These are phyloP conservation scores for Apocynum venetum DNA, from an alignment of 257 asterid genomes.

Conservation along the genomic window DNA sequence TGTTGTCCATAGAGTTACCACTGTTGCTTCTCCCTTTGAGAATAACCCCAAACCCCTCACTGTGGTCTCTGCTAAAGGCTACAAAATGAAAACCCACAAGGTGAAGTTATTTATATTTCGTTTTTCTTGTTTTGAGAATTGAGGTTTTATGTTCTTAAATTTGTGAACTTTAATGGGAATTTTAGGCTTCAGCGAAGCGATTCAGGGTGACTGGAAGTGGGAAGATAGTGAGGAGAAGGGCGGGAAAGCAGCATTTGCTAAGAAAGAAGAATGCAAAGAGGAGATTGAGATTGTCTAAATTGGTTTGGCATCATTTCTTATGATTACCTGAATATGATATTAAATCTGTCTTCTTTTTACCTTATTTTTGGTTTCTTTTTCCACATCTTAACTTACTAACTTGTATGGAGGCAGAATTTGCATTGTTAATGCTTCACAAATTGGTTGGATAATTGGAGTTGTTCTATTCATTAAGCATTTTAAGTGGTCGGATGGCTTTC, in stretches of 20 bases:
- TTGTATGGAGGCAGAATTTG: background rate
- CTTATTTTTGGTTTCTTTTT: background rate
- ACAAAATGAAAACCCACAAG: constrained; percentile 92
- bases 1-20: constrained; percentile 27
- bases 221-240: constrained; percentile 94
- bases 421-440: background rate
- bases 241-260: constrained; percentile 97
- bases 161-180: constrained; percentile 3
- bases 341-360: background rate
- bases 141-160: background rate
- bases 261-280: constrained; percentile 90
- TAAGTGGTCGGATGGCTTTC: background rate
- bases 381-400: background rate
- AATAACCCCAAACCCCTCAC: constrained; percentile 31
- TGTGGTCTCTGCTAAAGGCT: constrained; percentile 60
- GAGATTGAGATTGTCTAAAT: constrained; percentile 74
- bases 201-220: constrained; percentile 84
- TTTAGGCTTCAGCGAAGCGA: constrained; percentile 93
- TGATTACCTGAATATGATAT: constrained; percentile 1
- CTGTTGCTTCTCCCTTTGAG: constrained; percentile 18
- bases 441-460: background rate
- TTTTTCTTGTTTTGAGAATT: background rate
- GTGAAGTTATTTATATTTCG: constrained; percentile 21
- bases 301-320: constrained; percentile 41
- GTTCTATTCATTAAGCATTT: background rate